These are phyloP conservation scores for Saccharomycopsis phalli DNA, from an alignment of 1,139 yeast species.

Conservation along the genomic window DNA sequence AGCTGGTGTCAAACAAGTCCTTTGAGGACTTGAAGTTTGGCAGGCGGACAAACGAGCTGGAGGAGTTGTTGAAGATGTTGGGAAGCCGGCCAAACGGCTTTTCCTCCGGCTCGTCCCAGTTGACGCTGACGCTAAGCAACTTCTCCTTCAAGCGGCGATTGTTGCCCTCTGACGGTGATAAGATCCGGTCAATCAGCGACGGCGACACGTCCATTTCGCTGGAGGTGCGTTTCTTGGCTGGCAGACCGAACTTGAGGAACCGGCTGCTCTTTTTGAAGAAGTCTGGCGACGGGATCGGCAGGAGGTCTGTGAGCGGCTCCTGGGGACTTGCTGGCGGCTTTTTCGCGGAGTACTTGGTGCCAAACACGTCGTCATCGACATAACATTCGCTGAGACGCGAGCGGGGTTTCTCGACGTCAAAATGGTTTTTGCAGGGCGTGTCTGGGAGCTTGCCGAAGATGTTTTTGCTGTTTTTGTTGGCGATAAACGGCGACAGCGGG, in stretches of 20 bases:
- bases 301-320: conserved; percentile 12
- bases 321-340: conserved; percentile 6
- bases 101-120: background rate
- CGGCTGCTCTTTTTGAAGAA: conserved; percentile 15
- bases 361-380: conserved; percentile 6
- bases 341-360: conserved; percentile 3
- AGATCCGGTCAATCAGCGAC: conserved; percentile 9
- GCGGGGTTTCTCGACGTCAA: conserved; percentile 11
- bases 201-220: conserved; percentile 6
- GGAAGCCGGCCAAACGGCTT: conserved; percentile 1
- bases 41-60: conserved; percentile 9
- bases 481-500: conserved; percentile 15
- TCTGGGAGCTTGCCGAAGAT: conserved; percentile 9
- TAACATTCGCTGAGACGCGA: conserved; percentile 12
- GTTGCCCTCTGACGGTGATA: conserved; percentile 6
- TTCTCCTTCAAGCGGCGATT: conserved; percentile 10
- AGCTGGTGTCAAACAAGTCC: conserved; percentile 3
- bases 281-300: conserved; percentile 12
- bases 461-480: conserved; percentile 11
- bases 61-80: conserved; percentile 2
- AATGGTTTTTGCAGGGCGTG: conserved; percentile 17
- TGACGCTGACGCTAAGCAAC: conserved; percentile 2
- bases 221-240: conserved; percentile 2
- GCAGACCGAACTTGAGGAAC: conserved; percentile 9
- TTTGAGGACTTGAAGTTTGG: conserved; percentile 12